Base-by-base conservation (phyloP, 495 filamentous ascomycete species). In the Penicillium maclennaniae region DNA sequence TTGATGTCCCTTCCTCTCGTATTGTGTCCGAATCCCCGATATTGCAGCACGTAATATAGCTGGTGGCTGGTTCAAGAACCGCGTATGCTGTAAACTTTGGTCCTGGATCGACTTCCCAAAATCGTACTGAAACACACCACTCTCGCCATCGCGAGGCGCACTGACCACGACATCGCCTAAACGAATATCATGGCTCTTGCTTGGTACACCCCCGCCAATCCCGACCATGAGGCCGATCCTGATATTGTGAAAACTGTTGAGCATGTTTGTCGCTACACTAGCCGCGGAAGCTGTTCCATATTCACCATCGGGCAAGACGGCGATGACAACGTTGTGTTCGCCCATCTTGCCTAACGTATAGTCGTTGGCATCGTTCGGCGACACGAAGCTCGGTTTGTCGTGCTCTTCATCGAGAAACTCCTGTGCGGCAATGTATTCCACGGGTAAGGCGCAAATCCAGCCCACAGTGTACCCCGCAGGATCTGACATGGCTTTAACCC, bases 141-240 rank as follows among this genome's bases (percentile, higher is more conserved):
- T 27, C 17, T 49, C 26, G 1, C 45, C 39, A 49, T 8, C 20
- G 4, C 45, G 0, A 10, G 40, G 15, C 27, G 23, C 20, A 27
- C 60, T 49, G 8, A 64, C 54, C 12, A 61, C 44, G 10, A 64
- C 44, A 44, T 63, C 54, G 6, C 54, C 54, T 12, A 64, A 54
- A n/a, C 54, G 56, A 45, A 68, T 59, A 53, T 68, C 56, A 43
- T 62, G 49, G 17, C 55, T 53, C 17, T 43, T 23, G 44, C 55
- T 58, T 10, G 65, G 62, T 15, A 53, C 56, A 19, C 60, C 65
- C 8, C 53, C 53, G 39, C 39, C 39, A 6, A 42, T 42, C 7
- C 39, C 17, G 16, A 42, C 17, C 39, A 42, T 21, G 6, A 42
- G 39, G 21, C 17, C 39, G 7, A 42, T 16, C 21, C 39, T 42